Conservation (phyloP, 306 rosid species). For the Crotalaria pallida region DNA sequence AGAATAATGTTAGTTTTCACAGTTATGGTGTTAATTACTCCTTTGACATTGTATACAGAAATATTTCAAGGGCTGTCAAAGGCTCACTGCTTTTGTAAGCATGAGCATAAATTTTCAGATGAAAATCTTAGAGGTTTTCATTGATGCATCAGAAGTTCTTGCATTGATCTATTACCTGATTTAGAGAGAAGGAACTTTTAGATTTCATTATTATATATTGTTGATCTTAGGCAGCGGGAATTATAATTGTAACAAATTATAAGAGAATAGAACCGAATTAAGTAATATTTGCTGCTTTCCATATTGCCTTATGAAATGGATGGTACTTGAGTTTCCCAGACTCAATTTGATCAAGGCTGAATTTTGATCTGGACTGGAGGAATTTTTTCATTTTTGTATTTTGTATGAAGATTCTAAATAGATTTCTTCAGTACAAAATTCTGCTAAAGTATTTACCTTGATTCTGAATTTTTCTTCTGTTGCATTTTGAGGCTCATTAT, state of each 20-base stretch:
- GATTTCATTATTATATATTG: not conserved
- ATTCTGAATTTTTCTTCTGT: not conserved
- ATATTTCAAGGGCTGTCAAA: not conserved
- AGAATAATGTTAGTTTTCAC: not conserved
- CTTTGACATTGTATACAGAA: not conserved
- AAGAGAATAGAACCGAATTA: slow-evolving; percentile 3
- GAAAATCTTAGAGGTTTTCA: not conserved
- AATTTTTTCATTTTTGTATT: not conserved
- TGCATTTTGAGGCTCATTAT: slow-evolving; percentile 10
- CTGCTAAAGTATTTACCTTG: not conserved
- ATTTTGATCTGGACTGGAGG: not conserved
- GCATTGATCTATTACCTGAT: not conserved
- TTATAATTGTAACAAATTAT: not conserved
- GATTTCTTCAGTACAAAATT: slow-evolving; percentile 8
- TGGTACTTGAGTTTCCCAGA: not conserved
- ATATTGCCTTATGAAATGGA: not conserved
- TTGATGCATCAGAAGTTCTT: not conserved
- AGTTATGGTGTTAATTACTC: not conserved
- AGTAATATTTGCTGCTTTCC: not conserved
- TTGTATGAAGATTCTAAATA: slow-evolving; percentile 2
- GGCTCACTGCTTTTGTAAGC: not conserved
- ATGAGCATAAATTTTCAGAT: not conserved
- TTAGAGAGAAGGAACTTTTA: not conserved
- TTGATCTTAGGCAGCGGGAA: not conserved
- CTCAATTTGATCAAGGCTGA: not conserved